These are phyloP conservation scores for Cryptococcus depauperatus DNA, from an alignment of 1,284 basidiomycete species.

Conservation along the genomic window DNA sequence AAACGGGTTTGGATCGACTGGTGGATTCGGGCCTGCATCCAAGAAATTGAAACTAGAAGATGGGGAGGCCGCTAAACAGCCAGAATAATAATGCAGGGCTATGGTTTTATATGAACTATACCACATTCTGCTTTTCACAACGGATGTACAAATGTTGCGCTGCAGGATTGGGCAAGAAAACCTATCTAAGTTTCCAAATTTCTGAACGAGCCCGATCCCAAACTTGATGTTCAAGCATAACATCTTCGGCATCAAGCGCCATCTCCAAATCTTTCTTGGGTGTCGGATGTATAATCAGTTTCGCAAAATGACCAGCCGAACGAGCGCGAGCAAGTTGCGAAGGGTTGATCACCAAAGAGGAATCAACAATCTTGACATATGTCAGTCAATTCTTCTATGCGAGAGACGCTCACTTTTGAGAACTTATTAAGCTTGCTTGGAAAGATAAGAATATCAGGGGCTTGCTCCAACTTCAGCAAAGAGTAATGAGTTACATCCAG, in stretches of 20 bases:
- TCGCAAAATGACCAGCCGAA: slow-evolving; percentile 43
- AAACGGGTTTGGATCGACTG: slow-evolving; percentile 93
- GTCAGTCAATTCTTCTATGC: not conserved
- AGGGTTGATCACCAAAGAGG: slow-evolving; percentile 44
- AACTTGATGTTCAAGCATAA: slow-evolving; percentile 33
- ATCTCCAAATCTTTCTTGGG: slow-evolving; percentile 18
- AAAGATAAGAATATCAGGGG: slow-evolving; percentile 74
- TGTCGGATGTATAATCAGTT: slow-evolving; percentile 40
- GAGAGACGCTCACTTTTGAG: slow-evolving; percentile 55
- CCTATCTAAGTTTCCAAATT: slow-evolving; percentile 38
- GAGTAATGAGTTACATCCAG: slow-evolving; percentile 68
- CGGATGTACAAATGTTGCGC: no score
- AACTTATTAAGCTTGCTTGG: slow-evolving; percentile 81
- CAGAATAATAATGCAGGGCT: no score
- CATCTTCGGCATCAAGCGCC: slow-evolving; percentile 17
- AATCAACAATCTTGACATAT: slow-evolving; percentile 40
- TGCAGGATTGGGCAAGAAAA: no score
- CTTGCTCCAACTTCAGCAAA: slow-evolving; percentile 43
- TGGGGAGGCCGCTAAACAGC: no score
- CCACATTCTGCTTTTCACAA: no score
- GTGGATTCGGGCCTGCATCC: slow-evolving; percentile 46
- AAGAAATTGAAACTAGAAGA: slow-evolving; percentile 24
- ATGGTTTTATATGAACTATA: no score
- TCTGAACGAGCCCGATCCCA: slow-evolving; percentile 43
- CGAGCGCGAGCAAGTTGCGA: slow-evolving; percentile 34